Percentiles rank a stretch among this genome's conserved stretches.
phyloP scores from a whole-genome alignment of 768 basidiomycete genomes.

The Serendipita vermifera region DNA sequence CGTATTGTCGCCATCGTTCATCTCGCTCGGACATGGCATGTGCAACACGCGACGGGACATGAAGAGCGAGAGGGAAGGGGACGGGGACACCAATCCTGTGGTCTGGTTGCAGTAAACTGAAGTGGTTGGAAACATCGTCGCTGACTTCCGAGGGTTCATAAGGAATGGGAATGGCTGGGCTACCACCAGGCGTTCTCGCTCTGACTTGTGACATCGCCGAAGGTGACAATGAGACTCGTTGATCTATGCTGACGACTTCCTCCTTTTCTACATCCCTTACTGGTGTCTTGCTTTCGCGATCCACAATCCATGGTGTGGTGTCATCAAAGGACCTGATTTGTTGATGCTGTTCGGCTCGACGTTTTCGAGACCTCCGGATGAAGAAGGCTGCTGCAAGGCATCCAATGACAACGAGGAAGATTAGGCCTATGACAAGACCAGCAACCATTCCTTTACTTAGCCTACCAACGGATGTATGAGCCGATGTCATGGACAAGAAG shows the following conservation, averaged over 20 bases:
- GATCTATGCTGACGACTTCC: conserved; percentile 2
- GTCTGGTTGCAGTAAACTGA: neutral
- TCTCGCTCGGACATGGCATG: conserved; percentile 3
- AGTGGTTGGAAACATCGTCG: conserved; percentile 3
- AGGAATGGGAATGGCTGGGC: neutral
- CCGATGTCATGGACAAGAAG: too few species aligned
- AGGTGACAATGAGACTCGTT: neutral
- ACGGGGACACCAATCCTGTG: neutral
- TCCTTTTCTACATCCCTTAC: neutral
- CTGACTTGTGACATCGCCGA: neutral
- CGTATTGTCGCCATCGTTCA: neutral
- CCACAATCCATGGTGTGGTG: neutral
- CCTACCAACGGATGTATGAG: too few species aligned
- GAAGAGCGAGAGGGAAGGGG: neutral
- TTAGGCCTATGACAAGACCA: conserved; percentile 7
- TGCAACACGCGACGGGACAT: neutral
- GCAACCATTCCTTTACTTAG: neutral
- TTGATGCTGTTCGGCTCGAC: neutral
- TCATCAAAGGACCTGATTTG: neutral
- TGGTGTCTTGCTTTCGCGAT: neutral
- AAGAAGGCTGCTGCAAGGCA: conserved; percentile 12
- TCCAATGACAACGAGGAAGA: conserved; percentile 14
- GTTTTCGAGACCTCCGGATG: neutral
- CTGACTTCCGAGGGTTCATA: conserved; percentile 1
- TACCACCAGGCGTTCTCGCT: conserved; percentile 2